Percentiles rank a stretch among this genome's conserved stretches.
phyloP scores from a whole-genome alignment of 352 stramenopile species.

The Phytophthora sp. region DNA sequence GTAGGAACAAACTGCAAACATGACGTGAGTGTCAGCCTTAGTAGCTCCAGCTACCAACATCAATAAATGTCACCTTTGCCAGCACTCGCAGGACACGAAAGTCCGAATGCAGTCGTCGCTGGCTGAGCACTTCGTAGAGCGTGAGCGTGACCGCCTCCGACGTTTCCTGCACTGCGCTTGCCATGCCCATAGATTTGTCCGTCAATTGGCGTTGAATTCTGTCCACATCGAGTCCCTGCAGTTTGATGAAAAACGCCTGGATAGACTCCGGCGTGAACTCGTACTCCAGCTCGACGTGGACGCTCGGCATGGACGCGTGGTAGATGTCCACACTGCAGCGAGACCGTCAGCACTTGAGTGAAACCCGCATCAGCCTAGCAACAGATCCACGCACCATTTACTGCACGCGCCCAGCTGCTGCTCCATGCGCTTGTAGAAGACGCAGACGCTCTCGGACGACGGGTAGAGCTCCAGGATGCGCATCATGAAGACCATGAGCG shows the following conservation, averaged over 20 bases:
- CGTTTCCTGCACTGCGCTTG: slow-evolving; percentile 24
- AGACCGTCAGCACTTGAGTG: background rate
- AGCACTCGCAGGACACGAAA: slow-evolving; percentile 81
- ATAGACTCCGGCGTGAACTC: slow-evolving; percentile 81
- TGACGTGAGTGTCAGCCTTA: background rate
- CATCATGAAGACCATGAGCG: slow-evolving; percentile 90
- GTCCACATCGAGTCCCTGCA: slow-evolving; percentile 74
- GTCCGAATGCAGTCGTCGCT: slow-evolving; percentile 80
- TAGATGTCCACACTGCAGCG: slow-evolving; percentile 80
- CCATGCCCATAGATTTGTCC: slow-evolving; percentile 26
- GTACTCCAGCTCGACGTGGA: slow-evolving; percentile 76
- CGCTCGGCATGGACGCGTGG: slow-evolving; percentile 72
- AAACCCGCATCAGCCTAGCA: background rate
- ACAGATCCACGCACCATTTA: slow-evolving; percentile 57
- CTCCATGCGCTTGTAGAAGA: slow-evolving; percentile 80
- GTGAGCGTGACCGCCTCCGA: slow-evolving; percentile 47
- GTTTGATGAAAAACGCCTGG: slow-evolving; percentile 76
- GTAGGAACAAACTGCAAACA: slow-evolving; percentile 53
- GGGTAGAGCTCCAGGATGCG: slow-evolving; percentile 83
- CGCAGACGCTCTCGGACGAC: slow-evolving; percentile 65
- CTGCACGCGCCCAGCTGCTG: slow-evolving; percentile 61
- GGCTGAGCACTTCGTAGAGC: slow-evolving; percentile 82
- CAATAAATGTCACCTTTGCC: slow-evolving; percentile 46
- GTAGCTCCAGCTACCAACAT: background rate
- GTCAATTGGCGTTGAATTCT: slow-evolving; percentile 65